Conservation (phyloP, 1,284 basidiomycete genomes). For the Porogramme epimiltina region DNA sequence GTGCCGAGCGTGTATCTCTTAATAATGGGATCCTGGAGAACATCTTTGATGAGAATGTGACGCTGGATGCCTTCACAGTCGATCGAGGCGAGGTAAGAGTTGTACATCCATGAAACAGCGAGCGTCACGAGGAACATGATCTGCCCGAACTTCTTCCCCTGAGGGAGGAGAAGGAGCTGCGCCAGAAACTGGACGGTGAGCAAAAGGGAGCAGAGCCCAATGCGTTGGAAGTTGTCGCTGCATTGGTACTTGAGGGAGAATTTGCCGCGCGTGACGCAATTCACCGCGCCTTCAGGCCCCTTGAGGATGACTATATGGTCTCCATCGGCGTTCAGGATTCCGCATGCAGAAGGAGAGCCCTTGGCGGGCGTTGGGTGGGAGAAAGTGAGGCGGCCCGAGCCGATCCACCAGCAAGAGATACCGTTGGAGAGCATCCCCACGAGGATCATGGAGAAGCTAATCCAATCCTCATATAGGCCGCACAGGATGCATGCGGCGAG, state of each 20-base stretch:
- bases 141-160: slow-evolving; percentile 19
- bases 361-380: background rate
- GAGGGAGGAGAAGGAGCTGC: slow-evolving; percentile 20
- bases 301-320: slow-evolving; percentile 6
- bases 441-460: slow-evolving; percentile 6
- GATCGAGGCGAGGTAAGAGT: slow-evolving; percentile 17
- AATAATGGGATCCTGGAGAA: background rate
- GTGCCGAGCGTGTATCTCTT: slow-evolving; percentile 13
- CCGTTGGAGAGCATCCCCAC: slow-evolving; percentile 8
- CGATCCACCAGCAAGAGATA: slow-evolving; percentile 6
- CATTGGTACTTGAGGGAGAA: slow-evolving; percentile 6
- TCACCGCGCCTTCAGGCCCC: slow-evolving; percentile 8
- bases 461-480: slow-evolving; percentile 8
- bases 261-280: slow-evolving; percentile 6
- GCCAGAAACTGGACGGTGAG: slow-evolving; percentile 18
- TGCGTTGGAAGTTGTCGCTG: slow-evolving; percentile 11
- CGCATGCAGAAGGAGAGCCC: slow-evolving; percentile 1
- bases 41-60: slow-evolving; percentile 4
- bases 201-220: slow-evolving; percentile 15
- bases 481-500: slow-evolving; percentile 1
- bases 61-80: slow-evolving; percentile 16
- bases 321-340: slow-evolving; percentile 5
- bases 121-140: slow-evolving; percentile 21
- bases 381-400: slow-evolving; percentile 7
- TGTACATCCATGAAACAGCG: slow-evolving; percentile 19